Base-by-base conservation (phyloP, 345 rosid species). In the Barbarea vulgaris region DNA sequence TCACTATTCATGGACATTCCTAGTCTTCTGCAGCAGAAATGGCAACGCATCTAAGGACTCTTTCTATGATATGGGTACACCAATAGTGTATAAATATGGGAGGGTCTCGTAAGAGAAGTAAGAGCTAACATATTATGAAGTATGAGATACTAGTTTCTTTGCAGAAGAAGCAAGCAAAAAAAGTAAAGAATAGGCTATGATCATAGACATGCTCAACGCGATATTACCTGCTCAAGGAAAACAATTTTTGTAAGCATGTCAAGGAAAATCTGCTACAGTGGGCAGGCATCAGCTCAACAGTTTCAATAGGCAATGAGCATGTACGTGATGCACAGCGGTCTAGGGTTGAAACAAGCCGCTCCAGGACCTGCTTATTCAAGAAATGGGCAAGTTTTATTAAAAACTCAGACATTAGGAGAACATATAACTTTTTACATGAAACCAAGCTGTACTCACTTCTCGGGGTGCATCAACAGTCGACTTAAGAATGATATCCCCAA, bases 321-420 rank as follows among this genome's bases (percentile, higher is more conserved):
- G 98, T 95, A 25, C 99, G 97, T 67, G 98, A 92, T 65, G 98
- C 98, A 81, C 99, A 95, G 15, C 90, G 93, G 68, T 95, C 99
- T 79, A 95, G 75, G 71, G 97, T 92, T 31, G 88, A 88, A 77
- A 95, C 80, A 64, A 95, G 84, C 55, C 98, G 87, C 72, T 81
- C 89, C 79, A 95, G 75, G 79, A 92, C 84, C 98, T 91, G 83
- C 22, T 59, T 67, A 84, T 41, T 3, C 70, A 39, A 78, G 41
- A 57, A 65, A 30, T 10, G 10, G 50, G 41, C 56, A 27, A 33
- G 48, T 9, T 39, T 10, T 30, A 52, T 15, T 10, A 22, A 17
- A 36, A 51, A n/a, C n/a, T 24, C 47, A 60, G 53, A 60, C 65
- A 30, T 10, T 58, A 56, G 50, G 42, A 58, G 67, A 71, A 50